phyloP scores from a whole-genome alignment of 441 rosid genomes.

The Syzygium syzygioides region DNA sequence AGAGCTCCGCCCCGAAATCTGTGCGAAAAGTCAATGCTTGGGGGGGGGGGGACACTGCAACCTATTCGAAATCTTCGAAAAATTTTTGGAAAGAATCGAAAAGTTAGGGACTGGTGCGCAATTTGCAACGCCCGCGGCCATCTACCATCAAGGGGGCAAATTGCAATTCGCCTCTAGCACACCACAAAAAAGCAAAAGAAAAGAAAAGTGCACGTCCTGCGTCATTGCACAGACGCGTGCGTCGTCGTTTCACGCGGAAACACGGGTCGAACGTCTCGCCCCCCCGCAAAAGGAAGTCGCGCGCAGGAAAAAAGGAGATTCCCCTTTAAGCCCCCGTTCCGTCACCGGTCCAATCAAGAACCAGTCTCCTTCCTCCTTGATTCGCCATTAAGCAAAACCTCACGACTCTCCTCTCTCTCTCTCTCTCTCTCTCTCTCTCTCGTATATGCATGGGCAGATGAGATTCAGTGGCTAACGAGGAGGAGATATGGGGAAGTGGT shows the following conservation, averaged over 20 bases:
- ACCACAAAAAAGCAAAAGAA: not conserved
- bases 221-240: not conserved
- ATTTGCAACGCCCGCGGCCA: not conserved
- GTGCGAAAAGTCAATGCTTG: too few relatives aligned
- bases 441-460: not conserved
- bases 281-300: not conserved
- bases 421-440: not conserved
- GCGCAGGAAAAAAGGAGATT: too few relatives aligned
- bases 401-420: too few relatives aligned
- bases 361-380: not conserved
- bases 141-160: not conserved
- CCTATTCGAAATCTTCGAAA: not conserved
- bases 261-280: not conserved
- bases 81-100: fast-evolving
- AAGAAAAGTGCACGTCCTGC: not conserved
- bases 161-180: not conserved
- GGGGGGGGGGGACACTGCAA: not conserved
- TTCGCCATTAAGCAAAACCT: not conserved
- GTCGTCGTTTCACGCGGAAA: not conserved
- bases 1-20: too few relatives aligned
- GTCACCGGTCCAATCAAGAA: not conserved
- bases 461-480: not conserved
- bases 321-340: not conserved
- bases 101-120: not conserved
- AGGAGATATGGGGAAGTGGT: not conserved